Base-by-base conservation (phyloP, 2,329 filamentous ascomycete species). In the Coleophoma cylindrospora region DNA sequence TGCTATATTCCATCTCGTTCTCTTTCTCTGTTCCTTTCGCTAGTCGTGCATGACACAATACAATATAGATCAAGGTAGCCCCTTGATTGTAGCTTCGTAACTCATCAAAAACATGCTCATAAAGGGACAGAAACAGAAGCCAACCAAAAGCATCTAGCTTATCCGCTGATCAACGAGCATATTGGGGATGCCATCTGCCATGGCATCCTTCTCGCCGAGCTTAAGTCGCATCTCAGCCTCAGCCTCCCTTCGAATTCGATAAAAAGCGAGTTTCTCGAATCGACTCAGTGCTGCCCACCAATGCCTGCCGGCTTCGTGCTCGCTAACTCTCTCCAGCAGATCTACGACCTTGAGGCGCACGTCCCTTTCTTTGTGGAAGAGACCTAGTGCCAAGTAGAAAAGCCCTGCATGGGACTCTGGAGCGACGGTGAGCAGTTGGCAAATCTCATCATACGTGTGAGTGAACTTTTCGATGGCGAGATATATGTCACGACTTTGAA, bases 291-390 rank as follows among this genome's bases (percentile, higher is more conserved):
- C 82, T 57, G 79, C 83, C 89, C 92, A 99, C 78, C 94, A 97
- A 69, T 97, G 90, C 62, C 91, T 80, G 2, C 94, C 94, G 10
- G 91, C 94, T 63, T 95, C 87, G 68, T 99, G 92, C 50, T 86
- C 84, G 57, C 84, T 81, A 49, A 99, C 84, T 19, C 91, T 80
- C 58, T 92, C 90, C 19, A 99, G 69, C 34, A 99, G 71, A 53
- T 88, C 88, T 1, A 89, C 86, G 2, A 89, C 88, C 49, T 83
- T 83, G 59, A 86, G 71, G 34, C 94, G 79, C 11, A 96, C 91
- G 47, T 90, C 86, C 34, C 78, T 76, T 56, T 91, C 84, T 49
- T 91, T 90, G 71, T 99, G 94, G 66, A 97, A 96, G 6, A 99
- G 74, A 0, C 94, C 94, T 47, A 97, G 79, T 5, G 87, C 89